phyloP scores from a whole-genome alignment of 78 protist genomes.

The Dictyostelium capitatum region DNA sequence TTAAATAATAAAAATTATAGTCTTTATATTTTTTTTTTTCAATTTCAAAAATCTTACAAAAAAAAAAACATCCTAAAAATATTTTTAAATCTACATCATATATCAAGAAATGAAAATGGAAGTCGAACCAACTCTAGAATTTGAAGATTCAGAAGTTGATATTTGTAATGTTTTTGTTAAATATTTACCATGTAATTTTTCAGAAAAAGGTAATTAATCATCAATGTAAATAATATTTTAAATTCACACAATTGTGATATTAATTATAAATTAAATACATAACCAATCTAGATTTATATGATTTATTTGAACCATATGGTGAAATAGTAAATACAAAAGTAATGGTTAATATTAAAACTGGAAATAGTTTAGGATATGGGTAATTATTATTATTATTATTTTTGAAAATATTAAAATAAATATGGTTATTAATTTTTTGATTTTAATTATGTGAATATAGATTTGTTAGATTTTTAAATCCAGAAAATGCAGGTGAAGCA shows the following conservation, averaged over 20 bases:
- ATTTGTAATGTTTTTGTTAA: conserved; percentile 75
- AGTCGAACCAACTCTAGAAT: conserved; percentile 1
- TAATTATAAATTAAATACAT: no score
- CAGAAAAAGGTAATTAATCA: conserved; percentile 53
- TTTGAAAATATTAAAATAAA: background rate
- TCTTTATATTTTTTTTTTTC: background rate
- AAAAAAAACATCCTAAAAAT: background rate
- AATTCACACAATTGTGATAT: no score
- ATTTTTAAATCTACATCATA: background rate
- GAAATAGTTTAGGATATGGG: conserved; percentile 68
- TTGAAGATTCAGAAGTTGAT: conserved; percentile 44
- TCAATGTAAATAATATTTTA: background rate
- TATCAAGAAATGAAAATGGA: conserved; percentile 32
- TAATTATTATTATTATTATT: background rate
- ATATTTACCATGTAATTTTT: conserved; percentile 62
- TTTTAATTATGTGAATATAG: background rate
- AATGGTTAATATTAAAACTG: conserved; percentile 66
- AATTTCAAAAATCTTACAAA: background rate
- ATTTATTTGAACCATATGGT: conserved; percentile 54
- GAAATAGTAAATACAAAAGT: conserved; percentile 59
- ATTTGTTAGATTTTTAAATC: conserved; percentile 60
- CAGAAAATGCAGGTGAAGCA: conserved; percentile 46
- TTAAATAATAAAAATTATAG: background rate
- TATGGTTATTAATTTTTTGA: background rate
- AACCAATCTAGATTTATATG: conserved; percentile 42